Base-by-base conservation (phyloP, 2,329 filamentous ascomycete genomes). In the Microcyclospora pomicola region DNA sequence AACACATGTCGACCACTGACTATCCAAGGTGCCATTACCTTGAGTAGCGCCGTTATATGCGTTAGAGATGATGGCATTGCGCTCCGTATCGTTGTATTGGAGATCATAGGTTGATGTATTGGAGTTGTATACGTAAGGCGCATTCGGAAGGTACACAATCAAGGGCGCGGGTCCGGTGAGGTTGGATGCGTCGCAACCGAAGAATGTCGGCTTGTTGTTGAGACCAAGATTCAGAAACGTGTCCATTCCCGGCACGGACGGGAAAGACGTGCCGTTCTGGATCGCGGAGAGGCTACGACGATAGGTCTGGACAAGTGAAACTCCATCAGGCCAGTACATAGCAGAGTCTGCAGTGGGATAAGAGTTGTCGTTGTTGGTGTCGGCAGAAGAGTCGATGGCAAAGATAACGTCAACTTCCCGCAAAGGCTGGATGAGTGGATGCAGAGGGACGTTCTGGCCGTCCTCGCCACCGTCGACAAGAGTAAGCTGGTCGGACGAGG, bases 21-120 rank as follows among this genome's bases (percentile, higher is more conserved):
- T 50, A 56, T 92, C 80, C 2, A 78, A 55, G 0, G 84, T 87
- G 35, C 71, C 74, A 62, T 96, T 95, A 36, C 74, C 84, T 66
- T 81, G 79, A 0, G 87, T 95, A 2, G 74, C 87, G 13, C 80
- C 75, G 49, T 91, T 74, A 64, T 82, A 91, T 14, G 85, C 88
- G 62, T 98, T 96, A 48, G 73, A 60, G 52, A 98, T 85, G 54
- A 94, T 82, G 44, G 71, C 71, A 56, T 94, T 75, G 45, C 88
- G 82, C 62, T 84, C 61, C 1, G 55, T 60, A 49, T 74, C 61
- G 28, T 71, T 67, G 68, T 87, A 84, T 31, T 61, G 60, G 29
- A 76, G 66, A 42, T 76, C 68, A 58, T 82, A 88, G 35, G 88
- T 95, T 2, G 80, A 82, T 6, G 80, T 71, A 65, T 96, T 96